Base-by-base conservation (phyloP, 768 basidiomycete species). In the Naganishia friedmannii region DNA sequence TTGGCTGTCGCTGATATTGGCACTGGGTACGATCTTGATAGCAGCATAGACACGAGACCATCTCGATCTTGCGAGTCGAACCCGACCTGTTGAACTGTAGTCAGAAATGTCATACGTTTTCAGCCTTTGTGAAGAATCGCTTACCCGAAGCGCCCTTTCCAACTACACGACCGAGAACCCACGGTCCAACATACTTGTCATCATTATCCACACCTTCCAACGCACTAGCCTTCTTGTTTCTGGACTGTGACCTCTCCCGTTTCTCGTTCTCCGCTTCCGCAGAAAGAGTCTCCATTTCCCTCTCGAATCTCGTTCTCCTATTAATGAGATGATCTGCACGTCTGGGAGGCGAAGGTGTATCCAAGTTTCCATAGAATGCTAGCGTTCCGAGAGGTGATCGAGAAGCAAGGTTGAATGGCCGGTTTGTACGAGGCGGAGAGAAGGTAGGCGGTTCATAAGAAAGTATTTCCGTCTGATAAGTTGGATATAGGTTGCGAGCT, bases 31-130 rank as follows among this genome's bases (percentile, higher is more conserved):
- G 70, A 97, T 96, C 83, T 97, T 98, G 80, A 96, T 88, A 8
- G 95, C 95, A 63, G 95, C 94, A 78, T 93, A 89, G 79, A 94
- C 89, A 15, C 91, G 90, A 9, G 93, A 93, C 45, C 85, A 84
- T 26, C 86, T 85, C 79, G 97, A 93, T 74, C 87, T 88, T 26
- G 92, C 95, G 73, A 98, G 90, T 82, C 93, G 92, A 78, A 97
- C 94, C 67, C 92, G 90, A 32, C 83, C 83, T 84, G 69, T 26
- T 4, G 55, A 23, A 23, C 9, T 28, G 26, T 56, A 21, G 42
- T 63, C 32, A 67, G 31, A 6, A 37, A 39, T 8, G 53, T 37
- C 34, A 15, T 12, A 21, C 8, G 28, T 8, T 28, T 39, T 28
- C 15, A 1, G 21, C 7, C 15, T 5, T 21, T 21, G 9, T 26